Evolutionary conservation across 345 rosid species (phyloP).

Genomic region (Carallia brachiata): DNA sequence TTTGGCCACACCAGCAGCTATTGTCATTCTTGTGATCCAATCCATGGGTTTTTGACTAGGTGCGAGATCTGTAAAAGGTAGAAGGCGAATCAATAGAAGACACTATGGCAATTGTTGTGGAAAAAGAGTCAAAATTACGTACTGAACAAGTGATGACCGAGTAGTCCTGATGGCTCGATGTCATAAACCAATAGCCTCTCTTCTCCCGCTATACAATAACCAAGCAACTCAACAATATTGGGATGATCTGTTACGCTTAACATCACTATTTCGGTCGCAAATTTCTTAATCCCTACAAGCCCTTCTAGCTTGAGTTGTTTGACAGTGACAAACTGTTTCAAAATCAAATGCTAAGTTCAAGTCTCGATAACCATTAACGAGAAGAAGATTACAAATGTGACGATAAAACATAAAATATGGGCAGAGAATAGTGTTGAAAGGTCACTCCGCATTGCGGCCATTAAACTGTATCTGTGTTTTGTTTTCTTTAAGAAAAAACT

Average conservation of each 20-base stretch:
- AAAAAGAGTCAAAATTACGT: neutral
- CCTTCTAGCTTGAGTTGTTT: slow-evolving; percentile 46
- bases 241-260: slow-evolving; percentile 37
- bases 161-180: slow-evolving; percentile 42
- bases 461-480: no score
- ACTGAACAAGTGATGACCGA: slow-evolving; percentile 45
- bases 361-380: neutral
- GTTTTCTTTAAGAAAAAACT: no score
- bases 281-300: slow-evolving; percentile 38
- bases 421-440: no score
- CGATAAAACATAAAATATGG: neutral
- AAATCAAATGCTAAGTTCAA: neutral
- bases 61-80: slow-evolving; percentile 27
- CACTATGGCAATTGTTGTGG: neutral
- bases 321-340: slow-evolving; percentile 36
- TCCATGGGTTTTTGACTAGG: slow-evolving; percentile 32
- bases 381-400: neutral
- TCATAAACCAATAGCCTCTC: slow-evolving; percentile 46
- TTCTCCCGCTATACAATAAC: slow-evolving; percentile 40
- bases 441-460: no score
- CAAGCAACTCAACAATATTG: slow-evolving; percentile 43
- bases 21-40: slow-evolving; percentile 44
- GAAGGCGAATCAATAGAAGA: neutral
- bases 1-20: slow-evolving; percentile 46
- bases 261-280: slow-evolving; percentile 35